These are phyloP conservation scores for Sugiyamaella xylanicola DNA, from an alignment of 1,139 yeast genomes.

Conservation along the genomic window DNA sequence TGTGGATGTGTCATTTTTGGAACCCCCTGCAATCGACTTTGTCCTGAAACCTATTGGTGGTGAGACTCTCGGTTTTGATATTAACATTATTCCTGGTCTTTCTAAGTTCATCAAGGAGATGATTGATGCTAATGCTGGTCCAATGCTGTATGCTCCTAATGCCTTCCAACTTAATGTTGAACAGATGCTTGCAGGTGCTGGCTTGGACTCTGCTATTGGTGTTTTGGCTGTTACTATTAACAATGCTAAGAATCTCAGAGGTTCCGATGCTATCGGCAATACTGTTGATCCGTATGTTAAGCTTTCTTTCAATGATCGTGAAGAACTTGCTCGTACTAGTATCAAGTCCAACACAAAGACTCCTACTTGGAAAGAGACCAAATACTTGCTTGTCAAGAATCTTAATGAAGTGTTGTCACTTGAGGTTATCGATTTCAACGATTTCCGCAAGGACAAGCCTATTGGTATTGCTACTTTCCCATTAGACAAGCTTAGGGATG, in stretches of 20 bases:
- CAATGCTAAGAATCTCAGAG: conserved; percentile 67
- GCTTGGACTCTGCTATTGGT: conserved; percentile 81
- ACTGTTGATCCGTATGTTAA: conserved; percentile 88
- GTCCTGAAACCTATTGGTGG: conserved; percentile 75
- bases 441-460: conserved; percentile 73
- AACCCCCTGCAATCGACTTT: conserved; percentile 87
- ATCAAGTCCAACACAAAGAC: conserved; percentile 62
- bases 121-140: conserved; percentile 84
- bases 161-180: conserved; percentile 91
- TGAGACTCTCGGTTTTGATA: conserved; percentile 80
- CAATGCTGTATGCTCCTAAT: conserved; percentile 83
- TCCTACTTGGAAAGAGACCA: conserved; percentile 85
- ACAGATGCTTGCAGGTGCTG: conserved; percentile 84
- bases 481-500: conserved; percentile 61
- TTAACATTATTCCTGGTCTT: conserved; percentile 83
- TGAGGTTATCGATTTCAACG: conserved; percentile 72
- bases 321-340: conserved; percentile 65
- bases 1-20: conserved; percentile 77
- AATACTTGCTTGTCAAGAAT: conserved; percentile 68
- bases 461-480: conserved; percentile 80
- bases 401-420: conserved; percentile 80
- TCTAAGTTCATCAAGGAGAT: conserved; percentile 77
- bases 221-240: conserved; percentile 70
- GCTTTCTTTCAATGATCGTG: conserved; percentile 50
- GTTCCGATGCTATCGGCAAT: conserved; percentile 67